A percentile compares a stretch with the other conserved stretches of the same genome.
These are phyloP conservation scores for Calonectria crousiana DNA, from an alignment of 2,329 filamentous ascomycete species.

Conservation along the genomic window DNA sequence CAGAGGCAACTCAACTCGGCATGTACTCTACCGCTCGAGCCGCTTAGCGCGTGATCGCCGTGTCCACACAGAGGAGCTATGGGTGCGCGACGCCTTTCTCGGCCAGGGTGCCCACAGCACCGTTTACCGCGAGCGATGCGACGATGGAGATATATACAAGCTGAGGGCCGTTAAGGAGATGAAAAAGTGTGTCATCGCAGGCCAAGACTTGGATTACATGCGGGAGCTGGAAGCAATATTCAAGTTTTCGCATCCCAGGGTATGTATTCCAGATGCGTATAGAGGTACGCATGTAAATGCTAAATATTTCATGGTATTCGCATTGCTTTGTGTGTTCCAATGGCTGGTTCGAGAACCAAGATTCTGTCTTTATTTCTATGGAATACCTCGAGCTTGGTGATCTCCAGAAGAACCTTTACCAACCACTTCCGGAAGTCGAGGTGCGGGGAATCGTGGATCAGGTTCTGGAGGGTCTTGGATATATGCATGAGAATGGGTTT, in stretches of 20 bases:
- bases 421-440: background rate
- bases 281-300: background rate
- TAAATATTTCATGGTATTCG: background rate
- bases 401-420: background rate
- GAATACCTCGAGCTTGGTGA: background rate
- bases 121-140: background rate
- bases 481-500: conserved; percentile 3
- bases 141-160: background rate
- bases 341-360: background rate
- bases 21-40: background rate
- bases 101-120: background rate
- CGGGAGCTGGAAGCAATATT: background rate
- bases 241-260: background rate
- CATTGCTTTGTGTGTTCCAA: background rate
- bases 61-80: background rate
- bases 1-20: background rate
- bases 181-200: background rate
- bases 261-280: background rate
- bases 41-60: background rate
- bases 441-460: background rate
- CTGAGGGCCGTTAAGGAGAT: background rate
- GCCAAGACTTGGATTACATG: background rate
- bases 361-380: background rate
- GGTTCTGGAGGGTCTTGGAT: background rate
- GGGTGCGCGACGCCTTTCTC: background rate